phyloP scores from a whole-genome alignment of 139 green algal genomes.

The Trebouxia sp. region DNA sequence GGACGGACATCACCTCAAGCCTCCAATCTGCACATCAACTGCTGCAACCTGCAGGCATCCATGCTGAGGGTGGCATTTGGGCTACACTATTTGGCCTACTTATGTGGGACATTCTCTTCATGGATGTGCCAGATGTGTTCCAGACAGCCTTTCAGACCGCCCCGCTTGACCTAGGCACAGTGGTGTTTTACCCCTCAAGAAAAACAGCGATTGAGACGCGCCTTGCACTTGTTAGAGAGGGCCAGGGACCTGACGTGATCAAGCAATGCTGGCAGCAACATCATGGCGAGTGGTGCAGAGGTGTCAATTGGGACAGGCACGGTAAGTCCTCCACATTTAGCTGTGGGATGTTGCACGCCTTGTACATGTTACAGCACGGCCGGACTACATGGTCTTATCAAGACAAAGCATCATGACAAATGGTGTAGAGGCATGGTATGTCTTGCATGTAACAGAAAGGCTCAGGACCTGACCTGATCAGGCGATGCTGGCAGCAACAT shows the following conservation, averaged over 20 bases:
- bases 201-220: slow-evolving; percentile 49
- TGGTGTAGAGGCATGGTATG: background rate
- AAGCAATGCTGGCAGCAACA: slow-evolving; percentile 40
- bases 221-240: slow-evolving; percentile 49
- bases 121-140: slow-evolving; percentile 71
- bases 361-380: too few species aligned
- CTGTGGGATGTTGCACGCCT: too few species aligned
- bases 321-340: slow-evolving; percentile 20
- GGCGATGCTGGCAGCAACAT: background rate
- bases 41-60: slow-evolving; percentile 47
- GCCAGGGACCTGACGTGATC: slow-evolving; percentile 21
- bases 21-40: background rate
- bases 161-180: slow-evolving; percentile 78
- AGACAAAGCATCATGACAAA: background rate
- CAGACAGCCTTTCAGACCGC: slow-evolving; percentile 78
- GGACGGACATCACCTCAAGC: too few species aligned
- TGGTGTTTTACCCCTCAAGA: slow-evolving; percentile 75
- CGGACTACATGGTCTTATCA: background rate
- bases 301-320: slow-evolving; percentile 76
- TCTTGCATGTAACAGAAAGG: too few species aligned
- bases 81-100: slow-evolving; percentile 79
- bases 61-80: slow-evolving; percentile 84
- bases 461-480: background rate
- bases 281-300: slow-evolving; percentile 52
- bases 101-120: slow-evolving; percentile 74